phyloP scores from a whole-genome alignment of 805 yeast species.

The Pichia paraexigua region DNA sequence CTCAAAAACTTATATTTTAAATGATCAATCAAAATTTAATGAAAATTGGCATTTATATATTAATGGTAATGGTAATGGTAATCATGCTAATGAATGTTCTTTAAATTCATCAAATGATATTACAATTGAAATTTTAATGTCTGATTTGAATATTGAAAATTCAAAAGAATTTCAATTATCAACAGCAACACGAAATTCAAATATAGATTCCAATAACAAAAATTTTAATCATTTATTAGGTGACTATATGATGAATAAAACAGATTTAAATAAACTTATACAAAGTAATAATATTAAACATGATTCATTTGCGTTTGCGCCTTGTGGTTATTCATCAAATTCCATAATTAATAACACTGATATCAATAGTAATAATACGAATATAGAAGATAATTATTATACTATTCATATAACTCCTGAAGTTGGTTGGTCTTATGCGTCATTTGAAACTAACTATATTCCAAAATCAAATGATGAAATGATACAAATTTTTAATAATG shows the following conservation, averaged over 20 bases:
- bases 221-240: slow-evolving; percentile 81
- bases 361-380: too few relatives aligned
- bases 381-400: slow-evolving; percentile 34
- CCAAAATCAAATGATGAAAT: background rate
- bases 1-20: slow-evolving; percentile 64
- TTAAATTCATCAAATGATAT: slow-evolving; percentile 33
- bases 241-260: slow-evolving; percentile 49
- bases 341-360: slow-evolving; percentile 55
- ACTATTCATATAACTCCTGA: slow-evolving; percentile 95
- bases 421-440: slow-evolving; percentile 89
- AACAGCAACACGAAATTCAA: background rate
- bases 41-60: slow-evolving; percentile 90
- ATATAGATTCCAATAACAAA: slow-evolving; percentile 27
- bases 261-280: slow-evolving; percentile 53
- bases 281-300: slow-evolving; percentile 29
- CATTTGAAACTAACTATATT: slow-evolving; percentile 70
- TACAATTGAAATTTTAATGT: slow-evolving; percentile 87
- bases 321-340: slow-evolving; percentile 93
- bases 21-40: slow-evolving; percentile 44
- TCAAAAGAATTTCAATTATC: slow-evolving; percentile 47
- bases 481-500: slow-evolving; percentile 33
- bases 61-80: slow-evolving; percentile 35
- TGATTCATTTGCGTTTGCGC: slow-evolving; percentile 86
- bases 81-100: too few relatives aligned
- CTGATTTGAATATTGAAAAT: slow-evolving; percentile 54